Evolutionary conservation across 78 protist species (phyloP).

Genomic region (slime mould (Dictyostelium discoideum)): DNA sequence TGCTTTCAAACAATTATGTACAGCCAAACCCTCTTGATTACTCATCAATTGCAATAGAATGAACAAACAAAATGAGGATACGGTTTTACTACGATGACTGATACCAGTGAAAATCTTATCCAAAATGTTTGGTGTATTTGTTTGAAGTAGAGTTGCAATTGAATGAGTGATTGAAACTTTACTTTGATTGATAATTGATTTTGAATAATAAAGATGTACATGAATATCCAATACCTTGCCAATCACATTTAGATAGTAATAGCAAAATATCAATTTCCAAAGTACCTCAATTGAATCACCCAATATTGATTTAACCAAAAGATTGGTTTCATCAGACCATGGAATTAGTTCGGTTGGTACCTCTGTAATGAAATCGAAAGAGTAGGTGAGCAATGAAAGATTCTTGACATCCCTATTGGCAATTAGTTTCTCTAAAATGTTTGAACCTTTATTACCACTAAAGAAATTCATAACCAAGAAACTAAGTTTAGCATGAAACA

Average conservation of each 20-base stretch:
- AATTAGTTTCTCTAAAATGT: slow-evolving; percentile 22
- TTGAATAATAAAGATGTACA: slow-evolving; percentile 64
- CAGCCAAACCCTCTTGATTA: slow-evolving; percentile 60
- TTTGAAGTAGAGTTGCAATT: slow-evolving; percentile 48
- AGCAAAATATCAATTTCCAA: slow-evolving; percentile 27
- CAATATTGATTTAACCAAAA: neutral
- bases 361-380: slow-evolving; percentile 29
- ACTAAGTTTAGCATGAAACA: slow-evolving; percentile 59
- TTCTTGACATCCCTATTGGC: slow-evolving; percentile 40
- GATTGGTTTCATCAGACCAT: slow-evolving; percentile 59
- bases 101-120: slow-evolving; percentile 70
- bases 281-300: slow-evolving; percentile 39
- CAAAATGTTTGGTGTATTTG: slow-evolving; percentile 55
- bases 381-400: slow-evolving; percentile 23
- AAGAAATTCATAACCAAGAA: slow-evolving; percentile 27
- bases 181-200: slow-evolving; percentile 29
- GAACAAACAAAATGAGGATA: slow-evolving; percentile 41
- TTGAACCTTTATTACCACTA: slow-evolving; percentile 50
- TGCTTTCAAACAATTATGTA: slow-evolving; percentile 31
- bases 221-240: slow-evolving; percentile 65
- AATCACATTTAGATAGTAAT: slow-evolving; percentile 45
- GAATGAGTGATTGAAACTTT: slow-evolving; percentile 62
- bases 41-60: slow-evolving; percentile 49
- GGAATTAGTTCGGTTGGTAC: slow-evolving; percentile 46
- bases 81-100: slow-evolving; percentile 35